phyloP scores from a whole-genome alignment of 2,329 filamentous ascomycete genomes.

The Exutisphaerella laricina region DNA sequence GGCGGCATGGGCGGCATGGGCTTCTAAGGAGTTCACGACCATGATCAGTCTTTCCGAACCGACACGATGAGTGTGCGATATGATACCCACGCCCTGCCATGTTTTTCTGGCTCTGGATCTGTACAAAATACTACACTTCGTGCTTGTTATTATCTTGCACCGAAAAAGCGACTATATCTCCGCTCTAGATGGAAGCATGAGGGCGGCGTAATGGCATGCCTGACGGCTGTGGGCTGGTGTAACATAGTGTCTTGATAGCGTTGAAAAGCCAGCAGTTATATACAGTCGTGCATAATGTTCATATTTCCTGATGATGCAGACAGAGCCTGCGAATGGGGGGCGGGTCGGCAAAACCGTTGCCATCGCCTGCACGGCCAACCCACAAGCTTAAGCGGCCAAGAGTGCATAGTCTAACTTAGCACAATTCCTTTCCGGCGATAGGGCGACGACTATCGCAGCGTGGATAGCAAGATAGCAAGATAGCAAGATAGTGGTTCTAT shows the following conservation, averaged over 20 bases:
- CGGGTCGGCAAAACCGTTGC: no score
- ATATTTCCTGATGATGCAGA: not conserved
- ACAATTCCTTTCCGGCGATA: no score
- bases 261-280: slow-evolving; percentile 10
- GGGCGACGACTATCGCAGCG: no score
- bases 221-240: slow-evolving; percentile 7
- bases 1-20: slow-evolving; percentile 35
- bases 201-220: slow-evolving; percentile 9
- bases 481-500: not conserved
- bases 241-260: slow-evolving; percentile 22
- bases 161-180: slow-evolving; percentile 8
- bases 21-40: slow-evolving; percentile 27
- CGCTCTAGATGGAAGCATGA: slow-evolving; percentile 10
- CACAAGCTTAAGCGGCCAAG: no score
- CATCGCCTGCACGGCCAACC: no score
- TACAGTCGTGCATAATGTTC: not conserved
- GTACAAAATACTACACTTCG: slow-evolving; percentile 14
- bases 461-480: not conserved
- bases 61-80: slow-evolving; percentile 10
- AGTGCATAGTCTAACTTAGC: no score
- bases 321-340: not conserved
- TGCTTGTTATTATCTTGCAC: slow-evolving; percentile 11
- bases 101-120: slow-evolving; percentile 6
- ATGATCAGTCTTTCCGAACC: not conserved
- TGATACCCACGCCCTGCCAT: slow-evolving; percentile 12